A percentile compares a stretch with the other conserved stretches of the same genome.
Evolutionary conservation across 495 filamentous ascomycete species (phyloP).

Genomic region (Clavariopsis aquatica): DNA sequence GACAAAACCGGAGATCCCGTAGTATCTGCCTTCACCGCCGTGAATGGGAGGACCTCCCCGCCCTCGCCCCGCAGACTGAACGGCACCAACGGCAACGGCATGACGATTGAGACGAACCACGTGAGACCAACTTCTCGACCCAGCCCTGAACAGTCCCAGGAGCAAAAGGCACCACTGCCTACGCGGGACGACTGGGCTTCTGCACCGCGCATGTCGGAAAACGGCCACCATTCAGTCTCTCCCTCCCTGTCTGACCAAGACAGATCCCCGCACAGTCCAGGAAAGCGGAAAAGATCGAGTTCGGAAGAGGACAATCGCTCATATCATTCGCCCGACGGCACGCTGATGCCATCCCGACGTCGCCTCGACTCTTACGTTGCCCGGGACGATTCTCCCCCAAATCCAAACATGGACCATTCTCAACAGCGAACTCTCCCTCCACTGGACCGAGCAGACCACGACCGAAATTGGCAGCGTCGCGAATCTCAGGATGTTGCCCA

Average conservation of each 20-base stretch:
- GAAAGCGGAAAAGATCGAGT: constrained; percentile 35
- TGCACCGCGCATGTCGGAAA: constrained; percentile 1
- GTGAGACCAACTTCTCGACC: constrained; percentile 18
- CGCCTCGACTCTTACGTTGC: constrained; percentile 24
- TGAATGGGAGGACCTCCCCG: constrained; percentile 37
- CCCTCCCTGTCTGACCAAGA: constrained; percentile 8
- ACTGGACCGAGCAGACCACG: constrained; percentile 17
- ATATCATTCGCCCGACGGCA: constrained; percentile 14
- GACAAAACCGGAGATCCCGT: constrained; percentile 29
- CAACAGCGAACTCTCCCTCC: constrained; percentile 20
- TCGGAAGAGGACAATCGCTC: constrained; percentile 24
- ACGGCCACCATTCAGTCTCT: constrained; percentile 21
- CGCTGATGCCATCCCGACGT: constrained; percentile 1
- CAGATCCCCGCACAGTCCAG: constrained; percentile 12
- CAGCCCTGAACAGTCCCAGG: constrained; percentile 11
- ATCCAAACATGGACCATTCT: constrained; percentile 23
- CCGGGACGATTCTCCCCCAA: constrained; percentile 20
- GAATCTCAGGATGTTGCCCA: constrained; percentile 2
- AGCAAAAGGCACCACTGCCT: constrained; percentile 14
- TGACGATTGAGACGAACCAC: constrained; percentile 27
- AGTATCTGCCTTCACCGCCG: constrained; percentile 37
- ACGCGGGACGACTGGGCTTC: constrained; percentile 22
- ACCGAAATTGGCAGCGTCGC: constrained; percentile 24
- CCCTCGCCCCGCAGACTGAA: constrained; percentile 28
- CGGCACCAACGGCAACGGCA: constrained; percentile 23